Evolutionary conservation across 78 protist species (phyloP).

Genomic region (Pigoraptor vietnamica): DNA sequence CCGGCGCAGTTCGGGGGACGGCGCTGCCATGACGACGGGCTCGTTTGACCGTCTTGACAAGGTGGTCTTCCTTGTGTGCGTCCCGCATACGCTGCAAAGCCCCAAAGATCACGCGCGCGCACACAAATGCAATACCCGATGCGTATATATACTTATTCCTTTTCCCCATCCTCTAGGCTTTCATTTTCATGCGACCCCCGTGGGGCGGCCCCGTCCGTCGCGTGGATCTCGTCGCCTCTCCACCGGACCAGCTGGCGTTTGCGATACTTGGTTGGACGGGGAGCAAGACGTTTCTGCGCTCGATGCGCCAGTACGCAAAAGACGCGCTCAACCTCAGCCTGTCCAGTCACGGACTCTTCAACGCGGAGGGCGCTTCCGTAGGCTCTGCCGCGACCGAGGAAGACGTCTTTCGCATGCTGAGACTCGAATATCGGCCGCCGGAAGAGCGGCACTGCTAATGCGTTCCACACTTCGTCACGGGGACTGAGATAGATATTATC

Average conservation of each 20-base stretch:
- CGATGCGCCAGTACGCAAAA: background rate
- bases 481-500: no score
- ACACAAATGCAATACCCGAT: no score
- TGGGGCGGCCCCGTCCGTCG: background rate
- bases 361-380: background rate
- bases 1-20: background rate
- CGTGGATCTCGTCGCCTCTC: background rate
- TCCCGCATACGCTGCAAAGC: no score
- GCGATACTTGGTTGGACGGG: background rate
- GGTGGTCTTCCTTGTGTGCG: no score
- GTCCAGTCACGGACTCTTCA: background rate
- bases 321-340: background rate
- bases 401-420: background rate
- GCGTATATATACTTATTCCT: background rate
- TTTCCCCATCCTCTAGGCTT: background rate
- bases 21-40: background rate
- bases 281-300: background rate
- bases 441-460: background rate
- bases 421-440: background rate
- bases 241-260: background rate
- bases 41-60: background rate
- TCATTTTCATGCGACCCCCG: background rate
- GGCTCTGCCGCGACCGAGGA: background rate
- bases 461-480: no score
- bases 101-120: no score